Evolutionary conservation across 2,329 filamentous ascomycete species (phyloP).

Genomic region (Pestalotiopsis sp.): DNA sequence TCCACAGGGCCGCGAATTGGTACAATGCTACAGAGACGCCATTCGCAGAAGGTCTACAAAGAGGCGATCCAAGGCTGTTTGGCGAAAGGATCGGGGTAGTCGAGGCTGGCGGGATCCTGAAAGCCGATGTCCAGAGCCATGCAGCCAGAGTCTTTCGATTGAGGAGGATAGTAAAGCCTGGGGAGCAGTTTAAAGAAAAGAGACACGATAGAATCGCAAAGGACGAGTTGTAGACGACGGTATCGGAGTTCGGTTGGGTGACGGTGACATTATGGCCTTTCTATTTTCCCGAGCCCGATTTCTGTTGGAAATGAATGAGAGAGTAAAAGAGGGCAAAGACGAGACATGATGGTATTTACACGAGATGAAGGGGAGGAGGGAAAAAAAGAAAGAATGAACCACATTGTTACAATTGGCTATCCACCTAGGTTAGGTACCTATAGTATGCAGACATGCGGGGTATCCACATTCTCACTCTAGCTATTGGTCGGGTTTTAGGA

Average conservation of each 20-base stretch:
- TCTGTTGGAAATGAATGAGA: too few relatives aligned
- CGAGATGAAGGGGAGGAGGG: too few relatives aligned
- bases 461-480: too few relatives aligned
- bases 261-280: too few relatives aligned
- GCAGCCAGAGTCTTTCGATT: constrained; percentile 22
- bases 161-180: constrained; percentile 19
- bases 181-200: constrained; percentile 24
- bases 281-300: too few relatives aligned
- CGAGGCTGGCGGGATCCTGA: constrained; percentile 18
- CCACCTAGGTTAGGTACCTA: too few relatives aligned
- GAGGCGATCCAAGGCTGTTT: constrained; percentile 22
- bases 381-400: too few relatives aligned
- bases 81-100: constrained; percentile 22
- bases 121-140: constrained; percentile 19
- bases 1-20: constrained; percentile 19
- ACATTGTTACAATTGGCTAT: not conserved
- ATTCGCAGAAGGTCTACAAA: constrained; percentile 21
- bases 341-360: too few relatives aligned
- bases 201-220: constrained; percentile 21
- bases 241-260: not conserved
- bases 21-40: constrained; percentile 23
- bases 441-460: too few relatives aligned
- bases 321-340: too few relatives aligned
- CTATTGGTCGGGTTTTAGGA: too few relatives aligned
- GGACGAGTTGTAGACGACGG: constrained; percentile 19